Percentiles rank a stretch among this genome's conserved stretches.
phyloP scores from a whole-genome alignment of 495 filamentous ascomycete species.

The Talaromyces stipitatus region DNA sequence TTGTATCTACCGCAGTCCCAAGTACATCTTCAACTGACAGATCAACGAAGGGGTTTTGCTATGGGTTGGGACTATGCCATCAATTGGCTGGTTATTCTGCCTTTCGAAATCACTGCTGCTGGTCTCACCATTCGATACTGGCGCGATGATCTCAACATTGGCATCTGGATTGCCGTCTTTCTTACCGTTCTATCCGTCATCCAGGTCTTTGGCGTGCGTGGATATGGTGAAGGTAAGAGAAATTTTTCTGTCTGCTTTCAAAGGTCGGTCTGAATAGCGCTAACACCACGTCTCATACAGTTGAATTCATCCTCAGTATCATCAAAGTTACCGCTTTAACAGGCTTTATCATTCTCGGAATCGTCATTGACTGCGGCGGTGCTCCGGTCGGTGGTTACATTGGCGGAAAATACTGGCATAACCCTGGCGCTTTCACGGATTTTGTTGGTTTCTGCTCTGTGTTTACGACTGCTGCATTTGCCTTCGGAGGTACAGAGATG shows the following conservation, averaged over 20 bases:
- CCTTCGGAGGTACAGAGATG: slow-evolving; percentile 66
- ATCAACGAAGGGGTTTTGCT: slow-evolving; percentile 33
- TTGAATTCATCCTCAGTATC: slow-evolving; percentile 36
- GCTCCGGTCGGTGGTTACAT: slow-evolving; percentile 70
- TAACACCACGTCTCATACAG: slow-evolving; percentile 8
- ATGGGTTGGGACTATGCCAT: slow-evolving; percentile 64
- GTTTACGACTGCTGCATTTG: slow-evolving; percentile 68
- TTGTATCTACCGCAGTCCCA: neutral
- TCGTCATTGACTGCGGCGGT: slow-evolving; percentile 68
- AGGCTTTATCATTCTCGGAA: slow-evolving; percentile 64
- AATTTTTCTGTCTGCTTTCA: neutral
- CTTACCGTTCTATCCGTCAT: slow-evolving; percentile 28
- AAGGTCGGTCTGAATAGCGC: neutral
- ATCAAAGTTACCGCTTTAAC: slow-evolving; percentile 52
- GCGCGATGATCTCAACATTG: slow-evolving; percentile 46
- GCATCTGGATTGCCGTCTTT: slow-evolving; percentile 63
- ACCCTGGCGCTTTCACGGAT: slow-evolving; percentile 64
- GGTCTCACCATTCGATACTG: slow-evolving; percentile 73
- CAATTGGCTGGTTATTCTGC: slow-evolving; percentile 55
- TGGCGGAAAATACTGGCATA: slow-evolving; percentile 72
- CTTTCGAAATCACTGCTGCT: slow-evolving; percentile 66
- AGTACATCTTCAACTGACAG: neutral
- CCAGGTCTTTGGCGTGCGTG: slow-evolving; percentile 50
- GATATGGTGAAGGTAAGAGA: slow-evolving; percentile 63
- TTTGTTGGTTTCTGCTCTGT: slow-evolving; percentile 67